These are phyloP conservation scores for Sphaerostilbella broomeana DNA, from an alignment of 2,329 filamentous ascomycete genomes.

Conservation along the genomic window DNA sequence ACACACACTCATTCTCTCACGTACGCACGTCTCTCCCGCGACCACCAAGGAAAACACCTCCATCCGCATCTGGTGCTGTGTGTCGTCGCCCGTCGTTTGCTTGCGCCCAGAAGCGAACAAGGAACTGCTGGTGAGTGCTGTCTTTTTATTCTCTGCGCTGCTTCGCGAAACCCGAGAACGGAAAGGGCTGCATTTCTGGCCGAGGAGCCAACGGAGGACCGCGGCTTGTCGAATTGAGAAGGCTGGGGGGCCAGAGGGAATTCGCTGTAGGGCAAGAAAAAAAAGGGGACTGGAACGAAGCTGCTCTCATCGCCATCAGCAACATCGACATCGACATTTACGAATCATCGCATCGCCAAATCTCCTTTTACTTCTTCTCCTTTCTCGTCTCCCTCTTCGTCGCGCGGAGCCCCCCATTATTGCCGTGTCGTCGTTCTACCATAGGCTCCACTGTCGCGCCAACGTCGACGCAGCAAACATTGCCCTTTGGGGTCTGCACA, in stretches of 20 bases:
- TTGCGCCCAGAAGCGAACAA: slow-evolving; percentile 4
- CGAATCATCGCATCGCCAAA: slow-evolving; percentile 1
- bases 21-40: slow-evolving; percentile 9
- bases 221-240: not conserved
- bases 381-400: not conserved
- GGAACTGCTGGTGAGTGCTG: slow-evolving; percentile 9
- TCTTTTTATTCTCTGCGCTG: not conserved
- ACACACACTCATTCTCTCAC: slow-evolving; percentile 8
- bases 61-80: slow-evolving; percentile 8
- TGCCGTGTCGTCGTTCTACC: slow-evolving; percentile 1
- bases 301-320: slow-evolving; percentile 2
- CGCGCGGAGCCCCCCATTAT: not conserved
- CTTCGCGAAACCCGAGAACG: slow-evolving; percentile 1
- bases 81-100: slow-evolving; percentile 9
- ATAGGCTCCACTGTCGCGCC: slow-evolving; percentile 4
- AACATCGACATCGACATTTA: not conserved
- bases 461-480: slow-evolving; percentile 6
- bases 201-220: not conserved
- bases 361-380: not conserved
- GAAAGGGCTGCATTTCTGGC: not conserved
- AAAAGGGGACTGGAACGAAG: not conserved
- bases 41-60: slow-evolving; percentile 4
- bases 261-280: not conserved
- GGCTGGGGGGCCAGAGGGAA: not conserved
- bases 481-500: too few relatives aligned